phyloP scores from a whole-genome alignment of 176 grass and related monocot species.

The Zea luxurians region DNA sequence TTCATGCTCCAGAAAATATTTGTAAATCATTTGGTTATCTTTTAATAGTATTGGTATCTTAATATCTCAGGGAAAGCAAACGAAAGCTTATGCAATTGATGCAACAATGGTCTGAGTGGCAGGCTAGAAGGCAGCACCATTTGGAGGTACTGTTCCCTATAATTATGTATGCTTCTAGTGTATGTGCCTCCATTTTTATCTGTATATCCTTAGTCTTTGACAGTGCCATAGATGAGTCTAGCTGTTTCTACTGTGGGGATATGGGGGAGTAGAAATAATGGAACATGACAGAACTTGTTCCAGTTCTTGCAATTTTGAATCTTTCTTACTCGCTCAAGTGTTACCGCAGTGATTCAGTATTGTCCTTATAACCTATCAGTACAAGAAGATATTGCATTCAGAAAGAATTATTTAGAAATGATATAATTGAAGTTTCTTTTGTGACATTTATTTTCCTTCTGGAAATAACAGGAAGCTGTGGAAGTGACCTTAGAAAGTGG shows the following conservation, averaged over 20 bases:
- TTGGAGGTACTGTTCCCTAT: constrained; percentile 31
- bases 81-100: constrained; percentile 78
- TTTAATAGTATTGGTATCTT: constrained; percentile 23
- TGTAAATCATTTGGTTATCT: neutral
- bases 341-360: constrained; percentile 3
- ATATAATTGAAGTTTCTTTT: neutral
- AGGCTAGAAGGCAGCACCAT: constrained; percentile 44
- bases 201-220: constrained; percentile 7
- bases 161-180: neutral
- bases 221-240: neutral
- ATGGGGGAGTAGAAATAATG: neutral
- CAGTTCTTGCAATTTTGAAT: constrained; percentile 3
- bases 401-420: neutral
- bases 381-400: constrained; percentile 13
- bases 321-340: neutral
- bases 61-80: constrained; percentile 73
- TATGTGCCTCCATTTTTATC: neutral
- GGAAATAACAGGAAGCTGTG: constrained; percentile 43
- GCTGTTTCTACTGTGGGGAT: neutral
- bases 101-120: constrained; percentile 90
- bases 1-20: neutral
- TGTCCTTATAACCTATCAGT: neutral
- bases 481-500: constrained; percentile 67
- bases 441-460: constrained; percentile 40
- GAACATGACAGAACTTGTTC: neutral